phyloP scores from a whole-genome alignment of 2,329 filamentous ascomycete species.

The Cordyceps javanica region DNA sequence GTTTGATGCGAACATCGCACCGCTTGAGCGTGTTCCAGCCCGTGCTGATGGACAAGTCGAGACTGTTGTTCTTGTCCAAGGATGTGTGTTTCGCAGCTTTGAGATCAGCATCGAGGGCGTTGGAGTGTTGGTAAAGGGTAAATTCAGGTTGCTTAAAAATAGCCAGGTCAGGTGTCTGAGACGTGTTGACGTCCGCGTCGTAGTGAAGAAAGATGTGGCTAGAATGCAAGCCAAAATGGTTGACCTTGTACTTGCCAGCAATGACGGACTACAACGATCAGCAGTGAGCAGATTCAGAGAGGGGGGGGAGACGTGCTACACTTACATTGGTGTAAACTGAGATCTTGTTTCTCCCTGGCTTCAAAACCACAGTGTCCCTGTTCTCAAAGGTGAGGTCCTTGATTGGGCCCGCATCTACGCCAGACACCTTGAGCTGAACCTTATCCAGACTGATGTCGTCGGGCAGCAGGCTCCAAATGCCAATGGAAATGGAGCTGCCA shows the following conservation, averaged over 20 bases:
- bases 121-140: conserved; percentile 64
- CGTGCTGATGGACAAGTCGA: conserved; percentile 67
- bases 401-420: conserved; percentile 45
- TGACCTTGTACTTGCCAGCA: conserved; percentile 68
- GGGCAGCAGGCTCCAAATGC: conserved; percentile 64
- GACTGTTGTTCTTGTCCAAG: conserved; percentile 69
- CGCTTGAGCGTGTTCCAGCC: conserved; percentile 65
- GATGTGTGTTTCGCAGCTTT: conserved; percentile 64
- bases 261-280: conserved; percentile 49
- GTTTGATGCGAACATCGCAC: conserved; percentile 56
- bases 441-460: conserved; percentile 63
- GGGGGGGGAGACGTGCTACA: neutral
- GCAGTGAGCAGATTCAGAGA: neutral
- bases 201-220: conserved; percentile 60
- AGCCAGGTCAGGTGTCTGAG: conserved; percentile 37
- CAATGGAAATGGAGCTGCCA: conserved; percentile 65
- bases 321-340: conserved; percentile 31
- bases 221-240: conserved; percentile 60
- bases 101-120: conserved; percentile 63
- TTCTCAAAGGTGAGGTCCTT: conserved; percentile 48
- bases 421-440: conserved; percentile 57
- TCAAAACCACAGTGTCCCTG: conserved; percentile 24
- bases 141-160: conserved; percentile 57
- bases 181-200: conserved; percentile 51
- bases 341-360: conserved; percentile 43